These are phyloP conservation scores for Mucor sp. DNA, from an alignment of 371 early-diverging fungal species.

Conservation along the genomic window DNA sequence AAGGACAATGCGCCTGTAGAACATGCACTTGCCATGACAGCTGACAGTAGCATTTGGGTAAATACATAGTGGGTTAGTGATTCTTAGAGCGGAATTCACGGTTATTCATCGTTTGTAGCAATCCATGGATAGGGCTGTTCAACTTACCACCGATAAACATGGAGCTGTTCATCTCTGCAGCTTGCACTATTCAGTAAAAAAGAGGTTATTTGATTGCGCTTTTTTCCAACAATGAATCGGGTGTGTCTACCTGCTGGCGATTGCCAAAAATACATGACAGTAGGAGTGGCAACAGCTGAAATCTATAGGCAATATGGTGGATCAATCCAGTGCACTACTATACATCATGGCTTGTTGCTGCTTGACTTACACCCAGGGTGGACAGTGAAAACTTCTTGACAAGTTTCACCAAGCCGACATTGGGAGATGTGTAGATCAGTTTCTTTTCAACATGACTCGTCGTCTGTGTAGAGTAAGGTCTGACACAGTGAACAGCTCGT, in stretches of 20 bases:
- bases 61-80: conserved; percentile 34
- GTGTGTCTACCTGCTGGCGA: conserved; percentile 38
- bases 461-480: background rate
- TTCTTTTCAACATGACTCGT: background rate
- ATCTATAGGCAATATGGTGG: conserved; percentile 21
- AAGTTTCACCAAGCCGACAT: conserved; percentile 35
- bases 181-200: conserved; percentile 27
- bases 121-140: background rate
- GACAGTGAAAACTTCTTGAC: conserved; percentile 47
- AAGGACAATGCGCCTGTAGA: conserved; percentile 52
- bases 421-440: conserved; percentile 42
- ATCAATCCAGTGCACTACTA: background rate
- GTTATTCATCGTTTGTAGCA: background rate
- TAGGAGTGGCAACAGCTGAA: conserved; percentile 42
- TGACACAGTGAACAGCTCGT: background rate
- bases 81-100: conserved; percentile 17
- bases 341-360: background rate
- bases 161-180: conserved; percentile 27
- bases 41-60: conserved; percentile 30
- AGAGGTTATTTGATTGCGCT: too few species aligned
- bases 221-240: too few species aligned
- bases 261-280: conserved; percentile 48
- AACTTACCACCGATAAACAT: conserved; percentile 47
- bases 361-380: conserved; percentile 37
- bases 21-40: conserved; percentile 43